A percentile compares a stretch with the other conserved stretches of the same genome.
Evolutionary conservation across 257 asterid species (phyloP).

Genomic region (Leonotis leonurus): DNA sequence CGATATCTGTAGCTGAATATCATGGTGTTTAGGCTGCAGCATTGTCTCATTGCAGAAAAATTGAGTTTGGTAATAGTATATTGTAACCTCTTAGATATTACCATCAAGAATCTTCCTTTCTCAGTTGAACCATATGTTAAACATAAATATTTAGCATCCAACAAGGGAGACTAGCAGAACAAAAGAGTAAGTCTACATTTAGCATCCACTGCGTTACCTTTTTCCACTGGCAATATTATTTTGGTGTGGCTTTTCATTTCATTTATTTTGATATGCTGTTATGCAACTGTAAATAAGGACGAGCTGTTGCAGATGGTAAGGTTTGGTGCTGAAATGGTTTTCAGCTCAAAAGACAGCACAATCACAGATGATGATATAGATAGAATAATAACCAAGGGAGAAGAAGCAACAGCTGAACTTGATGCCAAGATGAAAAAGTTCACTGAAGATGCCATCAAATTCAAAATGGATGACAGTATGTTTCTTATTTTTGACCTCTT

Average conservation of each 20-base stretch:
- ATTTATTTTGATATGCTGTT: conserved; percentile 5
- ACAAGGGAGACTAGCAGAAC: conserved; percentile 97
- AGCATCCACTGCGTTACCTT: conserved; percentile 2
- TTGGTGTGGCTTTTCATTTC: neutral
- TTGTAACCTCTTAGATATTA: too few species aligned
- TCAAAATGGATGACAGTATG: conserved; percentile 98
- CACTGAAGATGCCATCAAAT: conserved; percentile 97
- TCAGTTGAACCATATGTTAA: too few species aligned
- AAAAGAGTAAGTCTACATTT: conserved; percentile 66
- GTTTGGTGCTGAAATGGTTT: conserved; percentile 99
- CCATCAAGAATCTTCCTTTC: too few species aligned
- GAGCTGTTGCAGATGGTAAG: conserved; percentile 98
- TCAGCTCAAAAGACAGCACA: conserved; percentile 98
- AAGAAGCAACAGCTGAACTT: conserved; percentile 98
- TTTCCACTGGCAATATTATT: neutral
- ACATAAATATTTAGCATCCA: too few species aligned
- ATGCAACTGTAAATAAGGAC: conserved; percentile 92
- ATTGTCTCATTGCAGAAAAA: too few species aligned
- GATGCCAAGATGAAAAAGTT: conserved; percentile 99
- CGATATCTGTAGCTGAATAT: too few species aligned
- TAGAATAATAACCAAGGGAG: conserved; percentile 97
- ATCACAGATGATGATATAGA: conserved; percentile 98
- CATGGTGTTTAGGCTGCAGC: too few species aligned
- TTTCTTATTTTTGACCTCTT: conserved; percentile 9
- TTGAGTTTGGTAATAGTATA: too few species aligned